Evolutionary conservation across 441 rosid species (phyloP), one percentile per base, ranked within the genome.

Genomic region (Euphorbia schlechtendalii): DNA sequence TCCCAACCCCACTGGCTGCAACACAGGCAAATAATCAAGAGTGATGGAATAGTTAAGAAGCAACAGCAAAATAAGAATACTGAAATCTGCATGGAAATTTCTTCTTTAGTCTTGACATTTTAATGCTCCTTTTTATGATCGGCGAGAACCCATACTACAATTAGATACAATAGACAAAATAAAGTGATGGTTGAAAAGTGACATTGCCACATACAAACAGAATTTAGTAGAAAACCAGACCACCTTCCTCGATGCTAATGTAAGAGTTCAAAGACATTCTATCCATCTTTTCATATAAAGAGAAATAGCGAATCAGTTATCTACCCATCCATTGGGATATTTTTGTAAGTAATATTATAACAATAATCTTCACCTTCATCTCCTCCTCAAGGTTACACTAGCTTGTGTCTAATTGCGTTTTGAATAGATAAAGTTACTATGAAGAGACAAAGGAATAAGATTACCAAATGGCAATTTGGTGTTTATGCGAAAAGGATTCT

Each of bases 1-100:
- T 28, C 96, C 93, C 77, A 93, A 65, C n/a, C 98, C 97, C 27
- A 86, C 95, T 0, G 97, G 98, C 98, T 93, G 92, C 79, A 73
- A 79, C 59, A 69, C 22, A 61, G 36, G 24, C 32, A 74, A 32
- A n/a, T n/a, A 6, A 72, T 20, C 11, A 64, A 62, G 32, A 52
- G 57, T 21, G 49, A 34, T 51, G 41, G n/a, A n/a, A n/a, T n/a
- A n/a, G n/a, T n/a, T n/a, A n/a, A n/a, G n/a, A n/a, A n/a, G n/a
- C n/a, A n/a, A n/a, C n/a, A n/a, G n/a, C n/a, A n/a, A n/a, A n/a
- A n/a, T n/a, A n/a, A n/a, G n/a, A n/a, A n/a, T n/a, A n/a, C n/a
- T n/a, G n/a, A n/a, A n/a, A n/a, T n/a, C n/a, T n/a, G n/a, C n/a
- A n/a, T n/a, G n/a, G n/a, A n/a, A n/a, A n/a, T n/a, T n/a, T n/a